Evolutionary conservation across 78 protist genomes (phyloP), one percentile per base, ranked within the genome.

Genomic region (Dictyostelium brefeldianum): DNA sequence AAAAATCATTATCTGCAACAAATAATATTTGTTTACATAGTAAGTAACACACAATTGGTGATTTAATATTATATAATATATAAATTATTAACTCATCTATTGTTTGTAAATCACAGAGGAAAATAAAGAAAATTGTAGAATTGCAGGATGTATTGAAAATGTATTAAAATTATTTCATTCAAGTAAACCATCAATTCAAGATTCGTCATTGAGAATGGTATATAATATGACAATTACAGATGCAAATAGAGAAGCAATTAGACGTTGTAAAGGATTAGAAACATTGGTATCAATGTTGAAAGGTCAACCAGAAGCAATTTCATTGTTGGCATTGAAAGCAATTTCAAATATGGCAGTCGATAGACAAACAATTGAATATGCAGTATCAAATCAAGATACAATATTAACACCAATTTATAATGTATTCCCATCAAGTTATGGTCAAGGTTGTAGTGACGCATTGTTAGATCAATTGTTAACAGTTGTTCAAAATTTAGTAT

Each of bases 291-390:
- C 53, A n/a, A 50, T 77, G 41, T 47, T 74, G 4, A 87, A 78
- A 15, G 47, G 31, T n/a, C 78, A 87, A 64, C 65, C 81, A 77
- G 79, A 87, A 7, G 78, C 84, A n/a, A 36, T 83, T 4, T 41
- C 50, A 10, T 31, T 87, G 5, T 62, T 87, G 9, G 75, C 80
- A 59, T 65, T 87, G 46, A 87, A 87, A 43, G 93, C 84, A 2
- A 10, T 87, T 0, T 87, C 93, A 46, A 87, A 87, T 64, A 87
- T 87, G 93, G 83, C 84, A 15, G 93, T 87, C 5, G 93, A 87
- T 50, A 82, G 93, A 59, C 93, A 87, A 87, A 87, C 93, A 43
- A 87, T 87, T 77, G 93, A 87, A 50, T 87, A 87, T 64, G 56
- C 80, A 6, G 46, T 87, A 4, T 29, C 47, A 11, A 54, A 87